phyloP scores from a whole-genome alignment of 345 rosid species.

The Alliaria petiolata region DNA sequence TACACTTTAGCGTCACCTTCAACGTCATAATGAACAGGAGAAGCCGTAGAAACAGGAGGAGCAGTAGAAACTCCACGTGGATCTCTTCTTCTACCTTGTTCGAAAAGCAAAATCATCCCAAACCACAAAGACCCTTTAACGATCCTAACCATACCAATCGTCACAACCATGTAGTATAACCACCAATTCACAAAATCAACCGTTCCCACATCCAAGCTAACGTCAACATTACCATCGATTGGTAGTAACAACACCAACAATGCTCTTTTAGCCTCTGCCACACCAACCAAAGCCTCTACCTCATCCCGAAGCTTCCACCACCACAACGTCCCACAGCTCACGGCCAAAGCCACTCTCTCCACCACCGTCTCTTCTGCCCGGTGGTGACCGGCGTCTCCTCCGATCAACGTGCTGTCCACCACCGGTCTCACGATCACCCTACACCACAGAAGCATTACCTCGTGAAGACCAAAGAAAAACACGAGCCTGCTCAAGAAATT shows the following conservation, averaged over 20 bases:
- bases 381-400: constrained; percentile 14
- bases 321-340: constrained; percentile 59
- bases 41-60: background rate
- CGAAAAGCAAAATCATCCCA: constrained; percentile 39
- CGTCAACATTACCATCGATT: constrained; percentile 19
- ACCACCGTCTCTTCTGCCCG: constrained; percentile 44
- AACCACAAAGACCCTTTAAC: constrained; percentile 51
- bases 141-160: constrained; percentile 66
- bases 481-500: constrained; percentile 44
- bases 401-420: constrained; percentile 55
- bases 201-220: constrained; percentile 20
- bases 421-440: constrained; percentile 60
- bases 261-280: constrained; percentile 44
- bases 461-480: constrained; percentile 78
- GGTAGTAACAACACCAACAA: constrained; percentile 33
- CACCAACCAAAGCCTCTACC: constrained; percentile 57
- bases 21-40: background rate
- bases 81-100: constrained; percentile 28
- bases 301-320: constrained; percentile 83
- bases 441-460: constrained; percentile 56
- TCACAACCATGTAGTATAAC: constrained; percentile 64
- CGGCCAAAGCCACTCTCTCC: constrained; percentile 41
- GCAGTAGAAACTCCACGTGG: constrained; percentile 11
- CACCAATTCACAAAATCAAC: constrained; percentile 65
- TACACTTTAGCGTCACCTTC: constrained; percentile 31